Percentiles rank a stretch among this genome's conserved stretches.
These are phyloP conservation scores for Parathielavia appendiculata DNA, from an alignment of 495 filamentous ascomycete species.

Conservation along the genomic window DNA sequence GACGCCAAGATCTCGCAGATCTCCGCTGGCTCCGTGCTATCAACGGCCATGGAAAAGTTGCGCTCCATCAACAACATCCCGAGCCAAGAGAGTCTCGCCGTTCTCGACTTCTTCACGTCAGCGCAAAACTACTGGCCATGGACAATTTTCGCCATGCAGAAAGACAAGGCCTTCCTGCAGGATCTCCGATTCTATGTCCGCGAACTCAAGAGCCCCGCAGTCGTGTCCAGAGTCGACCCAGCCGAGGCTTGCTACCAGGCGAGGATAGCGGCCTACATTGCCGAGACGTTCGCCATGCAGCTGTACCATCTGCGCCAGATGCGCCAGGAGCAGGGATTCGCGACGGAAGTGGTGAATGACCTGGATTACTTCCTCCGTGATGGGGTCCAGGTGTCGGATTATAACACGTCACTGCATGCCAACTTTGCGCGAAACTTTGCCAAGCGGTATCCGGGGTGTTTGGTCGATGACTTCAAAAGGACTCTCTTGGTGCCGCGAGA, in stretches of 20 bases:
- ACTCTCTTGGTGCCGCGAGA: slow-evolving; percentile 56
- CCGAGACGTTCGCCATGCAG: slow-evolving; percentile 87
- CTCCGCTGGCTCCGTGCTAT: slow-evolving; percentile 58
- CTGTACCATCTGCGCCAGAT: slow-evolving; percentile 73
- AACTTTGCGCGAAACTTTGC: slow-evolving; percentile 83
- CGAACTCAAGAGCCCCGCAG: slow-evolving; percentile 49
- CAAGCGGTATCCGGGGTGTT: slow-evolving; percentile 63
- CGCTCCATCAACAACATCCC: slow-evolving; percentile 59
- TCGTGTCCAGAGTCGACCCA: slow-evolving; percentile 41
- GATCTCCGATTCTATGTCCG: slow-evolving; percentile 65
- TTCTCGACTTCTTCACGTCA: slow-evolving; percentile 79
- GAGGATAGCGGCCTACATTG: slow-evolving; percentile 72
- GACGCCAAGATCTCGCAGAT: slow-evolving; percentile 47
- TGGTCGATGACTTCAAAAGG: slow-evolving; percentile 68
- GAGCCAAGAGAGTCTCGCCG: slow-evolving; percentile 57
- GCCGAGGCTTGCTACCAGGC: slow-evolving; percentile 54
- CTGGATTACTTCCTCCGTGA: slow-evolving; percentile 70
- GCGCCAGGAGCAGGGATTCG: slow-evolving; percentile 55
- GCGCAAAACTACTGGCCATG: slow-evolving; percentile 92
- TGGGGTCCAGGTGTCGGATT: slow-evolving; percentile 66
- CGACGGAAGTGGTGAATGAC: slow-evolving; percentile 63
- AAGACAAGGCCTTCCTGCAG: slow-evolving; percentile 65
- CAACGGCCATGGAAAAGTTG: slow-evolving; percentile 69
- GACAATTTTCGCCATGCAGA: slow-evolving; percentile 70
- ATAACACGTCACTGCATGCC: slow-evolving; percentile 78